A percentile compares a stretch with the other conserved stretches of the same genome.
Evolutionary conservation across 768 basidiomycete genomes (phyloP).

Genomic region (Psilocybe cyanescens): DNA sequence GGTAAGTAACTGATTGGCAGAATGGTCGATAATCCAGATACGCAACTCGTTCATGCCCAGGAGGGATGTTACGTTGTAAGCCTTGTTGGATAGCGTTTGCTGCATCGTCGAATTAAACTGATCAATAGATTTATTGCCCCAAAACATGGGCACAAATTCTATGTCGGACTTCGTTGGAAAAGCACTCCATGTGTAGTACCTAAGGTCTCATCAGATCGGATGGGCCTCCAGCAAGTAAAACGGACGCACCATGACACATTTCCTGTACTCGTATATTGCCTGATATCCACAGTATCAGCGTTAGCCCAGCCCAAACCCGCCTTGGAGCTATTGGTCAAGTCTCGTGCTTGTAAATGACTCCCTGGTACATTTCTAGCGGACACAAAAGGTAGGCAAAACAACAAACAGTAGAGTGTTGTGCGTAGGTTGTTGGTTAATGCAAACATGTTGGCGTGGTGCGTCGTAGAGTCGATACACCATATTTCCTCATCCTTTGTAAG

Average conservation of each 20-base stretch:
- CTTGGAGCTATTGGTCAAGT: constrained; percentile 41
- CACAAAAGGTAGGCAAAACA: background rate
- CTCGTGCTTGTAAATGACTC: constrained; percentile 1
- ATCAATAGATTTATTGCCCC: constrained; percentile 44
- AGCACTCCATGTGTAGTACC: constrained; percentile 59
- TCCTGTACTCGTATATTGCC: constrained; percentile 42
- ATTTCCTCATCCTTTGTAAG: too few relatives aligned
- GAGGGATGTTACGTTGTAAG: constrained; percentile 40
- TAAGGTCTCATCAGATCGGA: constrained; percentile 16
- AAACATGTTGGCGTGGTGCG: too few relatives aligned
- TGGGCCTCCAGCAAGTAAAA: too few relatives aligned
- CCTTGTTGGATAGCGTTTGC: constrained; percentile 34
- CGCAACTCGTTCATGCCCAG: constrained; percentile 60
- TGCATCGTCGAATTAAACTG: constrained; percentile 46
- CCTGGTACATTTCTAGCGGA: background rate
- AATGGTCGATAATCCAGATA: constrained; percentile 5
- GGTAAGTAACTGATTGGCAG: background rate
- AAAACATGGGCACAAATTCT: constrained; percentile 62
- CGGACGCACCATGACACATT: constrained; percentile 53
- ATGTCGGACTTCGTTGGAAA: constrained; percentile 36
- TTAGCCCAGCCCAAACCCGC: constrained; percentile 56
- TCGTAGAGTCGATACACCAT: too few relatives aligned
- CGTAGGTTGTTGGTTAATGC: background rate
- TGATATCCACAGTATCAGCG: constrained; percentile 41
- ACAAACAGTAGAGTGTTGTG: background rate